A percentile compares a stretch with the other conserved stretches of the same genome.
These are phyloP conservation scores for Starmerella powellii DNA, from an alignment of 805 yeast genomes.

Conservation along the genomic window DNA sequence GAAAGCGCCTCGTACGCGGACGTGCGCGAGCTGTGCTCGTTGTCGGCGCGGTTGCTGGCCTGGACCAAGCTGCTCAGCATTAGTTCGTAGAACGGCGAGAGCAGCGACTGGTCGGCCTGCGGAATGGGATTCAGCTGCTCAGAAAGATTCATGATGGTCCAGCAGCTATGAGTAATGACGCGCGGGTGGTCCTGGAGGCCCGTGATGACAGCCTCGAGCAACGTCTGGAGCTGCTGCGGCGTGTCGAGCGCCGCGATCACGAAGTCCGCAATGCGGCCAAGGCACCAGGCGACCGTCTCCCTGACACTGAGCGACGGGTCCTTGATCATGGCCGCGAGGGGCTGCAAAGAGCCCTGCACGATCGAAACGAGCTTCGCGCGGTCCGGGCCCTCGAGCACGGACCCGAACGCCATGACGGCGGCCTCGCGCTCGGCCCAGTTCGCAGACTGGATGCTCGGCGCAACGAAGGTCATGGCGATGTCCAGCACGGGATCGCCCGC, in stretches of 20 bases:
- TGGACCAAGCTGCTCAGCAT: conserved; percentile 59
- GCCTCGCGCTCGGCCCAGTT: conserved; percentile 90
- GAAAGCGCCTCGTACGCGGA: conserved; percentile 95
- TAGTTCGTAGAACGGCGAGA: conserved; percentile 61
- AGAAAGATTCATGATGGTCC: conserved; percentile 85
- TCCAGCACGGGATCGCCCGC: conserved; percentile 78
- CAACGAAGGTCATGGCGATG: conserved; percentile 76
- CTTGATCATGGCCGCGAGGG: conserved; percentile 59
- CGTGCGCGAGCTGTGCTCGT: conserved; percentile 79
- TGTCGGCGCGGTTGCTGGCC: conserved; percentile 61
- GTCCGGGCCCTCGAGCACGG: conserved; percentile 90
- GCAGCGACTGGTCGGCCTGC: conserved; percentile 39
- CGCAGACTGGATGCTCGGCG: conserved; percentile 45
- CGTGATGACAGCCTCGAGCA: conserved; percentile 56
- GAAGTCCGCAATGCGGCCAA: conserved; percentile 83
- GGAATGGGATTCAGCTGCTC: conserved; percentile 52
- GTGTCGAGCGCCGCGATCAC: conserved; percentile 64
- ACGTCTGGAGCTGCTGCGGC: conserved; percentile 51
- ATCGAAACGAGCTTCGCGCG: conserved; percentile 51
- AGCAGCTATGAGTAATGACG: conserved; percentile 92
- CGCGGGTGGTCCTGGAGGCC: conserved; percentile 90
- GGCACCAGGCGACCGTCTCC: conserved; percentile 97
- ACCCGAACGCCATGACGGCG: conserved; percentile 98
- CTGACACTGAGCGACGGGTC: conserved; percentile 76
- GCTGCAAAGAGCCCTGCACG: conserved; percentile 70